These are phyloP conservation scores for Citrullus colocynthis DNA, from an alignment of 306 rosid genomes.

Conservation along the genomic window DNA sequence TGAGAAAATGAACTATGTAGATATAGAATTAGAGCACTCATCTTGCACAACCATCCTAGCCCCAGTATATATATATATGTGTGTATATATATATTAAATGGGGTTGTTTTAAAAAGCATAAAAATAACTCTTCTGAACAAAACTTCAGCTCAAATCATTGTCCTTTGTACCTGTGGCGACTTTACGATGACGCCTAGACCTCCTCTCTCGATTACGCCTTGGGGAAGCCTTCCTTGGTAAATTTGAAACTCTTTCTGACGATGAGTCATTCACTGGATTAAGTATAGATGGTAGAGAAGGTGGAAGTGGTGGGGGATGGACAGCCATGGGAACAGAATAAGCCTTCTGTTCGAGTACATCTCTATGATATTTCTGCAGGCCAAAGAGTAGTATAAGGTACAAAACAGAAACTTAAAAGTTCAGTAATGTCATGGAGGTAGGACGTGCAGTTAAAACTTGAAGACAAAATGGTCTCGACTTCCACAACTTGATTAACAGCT, in stretches of 20 bases:
- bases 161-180: slow-evolving; percentile 38
- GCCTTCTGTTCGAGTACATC: slow-evolving; percentile 34
- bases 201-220: slow-evolving; percentile 53
- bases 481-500: background rate
- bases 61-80: slow-evolving; percentile 2
- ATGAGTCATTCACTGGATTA: slow-evolving; percentile 13
- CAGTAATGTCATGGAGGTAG: background rate
- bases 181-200: slow-evolving; percentile 67
- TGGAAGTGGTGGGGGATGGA: slow-evolving; percentile 33
- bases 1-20: background rate
- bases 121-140: slow-evolving; percentile 10
- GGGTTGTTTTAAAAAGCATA: background rate
- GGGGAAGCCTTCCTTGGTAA: slow-evolving; percentile 33
- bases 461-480: background rate
- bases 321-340: slow-evolving; percentile 18
- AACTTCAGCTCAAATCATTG: slow-evolving; percentile 27
- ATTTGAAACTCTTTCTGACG: slow-evolving; percentile 13
- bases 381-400: background rate
- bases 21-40: slow-evolving; percentile 9
- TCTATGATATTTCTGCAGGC: slow-evolving; percentile 72
- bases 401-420: slow-evolving; percentile 1
- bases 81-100: background rate
- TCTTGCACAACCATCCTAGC: background rate
- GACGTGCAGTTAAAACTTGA: background rate
- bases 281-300: slow-evolving; percentile 5